Conservation (phyloP, 371 early-diverging fungal species). For the Rhizomucor pusillus region DNA sequence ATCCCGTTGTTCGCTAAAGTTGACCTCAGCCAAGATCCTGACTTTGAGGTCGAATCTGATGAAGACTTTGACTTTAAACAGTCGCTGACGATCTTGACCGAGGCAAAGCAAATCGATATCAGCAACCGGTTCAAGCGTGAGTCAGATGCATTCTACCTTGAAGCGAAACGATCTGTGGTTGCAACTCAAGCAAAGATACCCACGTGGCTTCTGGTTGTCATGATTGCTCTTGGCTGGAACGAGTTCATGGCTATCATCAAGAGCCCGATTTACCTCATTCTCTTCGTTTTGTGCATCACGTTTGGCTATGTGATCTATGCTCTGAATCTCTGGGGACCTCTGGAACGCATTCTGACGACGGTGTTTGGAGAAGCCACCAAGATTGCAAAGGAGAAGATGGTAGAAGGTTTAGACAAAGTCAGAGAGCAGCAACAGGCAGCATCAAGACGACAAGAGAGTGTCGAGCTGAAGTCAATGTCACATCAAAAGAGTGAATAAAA, state of each 20-base stretch:
- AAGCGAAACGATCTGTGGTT: slow-evolving; percentile 94
- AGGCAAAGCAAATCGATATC: slow-evolving; percentile 72
- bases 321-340: slow-evolving; percentile 68
- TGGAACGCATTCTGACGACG: slow-evolving; percentile 45
- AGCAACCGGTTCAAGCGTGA: slow-evolving; percentile 84
- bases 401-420: slow-evolving; percentile 24
- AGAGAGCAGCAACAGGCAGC: slow-evolving; percentile 13
- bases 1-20: slow-evolving; percentile 66
- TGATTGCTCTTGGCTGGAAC: slow-evolving; percentile 89
- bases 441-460: slow-evolving; percentile 2
- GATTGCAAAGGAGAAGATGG: slow-evolving; percentile 33
- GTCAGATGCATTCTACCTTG: slow-evolving; percentile 87
- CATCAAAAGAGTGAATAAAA: slow-evolving; percentile 9
- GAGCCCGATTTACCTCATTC: slow-evolving; percentile 77
- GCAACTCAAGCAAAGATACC: slow-evolving; percentile 85
- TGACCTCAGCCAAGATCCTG: slow-evolving; percentile 39
- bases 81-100: slow-evolving; percentile 62
- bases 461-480: slow-evolving; percentile 13
- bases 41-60: slow-evolving; percentile 37
- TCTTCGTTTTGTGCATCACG: slow-evolving; percentile 46
- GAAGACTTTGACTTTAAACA: slow-evolving; percentile 65
- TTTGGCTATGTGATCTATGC: slow-evolving; percentile 61
- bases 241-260: slow-evolving; percentile 81
- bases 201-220: slow-evolving; percentile 77
- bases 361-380: slow-evolving; percentile 40